Percentiles rank a stretch among this genome's conserved stretches.
Conservation (phyloP, 2,329 filamentous ascomycete species). For the Fusarium udum region DNA sequence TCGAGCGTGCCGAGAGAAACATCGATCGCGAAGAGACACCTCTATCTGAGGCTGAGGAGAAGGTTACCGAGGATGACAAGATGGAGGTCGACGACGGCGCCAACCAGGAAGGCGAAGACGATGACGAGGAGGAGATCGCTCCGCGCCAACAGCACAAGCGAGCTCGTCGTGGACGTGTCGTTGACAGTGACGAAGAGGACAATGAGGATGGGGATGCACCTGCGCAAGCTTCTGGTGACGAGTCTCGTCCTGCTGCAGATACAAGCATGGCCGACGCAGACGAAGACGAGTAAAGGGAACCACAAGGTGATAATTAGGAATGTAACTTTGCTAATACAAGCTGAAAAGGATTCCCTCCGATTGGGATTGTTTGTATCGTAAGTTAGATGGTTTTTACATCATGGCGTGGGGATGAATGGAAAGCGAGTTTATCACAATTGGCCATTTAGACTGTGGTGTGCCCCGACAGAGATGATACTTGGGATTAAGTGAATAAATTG, state of each 20-base stretch:
- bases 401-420: slow-evolving; percentile 24
- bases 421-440: slow-evolving; percentile 33
- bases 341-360: not conserved
- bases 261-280: slow-evolving; percentile 54
- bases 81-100: slow-evolving; percentile 63
- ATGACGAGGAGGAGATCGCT: slow-evolving; percentile 59
- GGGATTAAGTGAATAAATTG: not conserved
- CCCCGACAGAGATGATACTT: not conserved
- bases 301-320: slow-evolving; percentile 15
- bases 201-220: slow-evolving; percentile 40
- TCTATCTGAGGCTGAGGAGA: slow-evolving; percentile 51
- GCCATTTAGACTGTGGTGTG: not conserved
- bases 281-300: slow-evolving; percentile 42
- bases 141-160: slow-evolving; percentile 57
- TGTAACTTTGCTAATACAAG: slow-evolving; percentile 25
- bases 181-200: slow-evolving; percentile 65
- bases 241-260: slow-evolving; percentile 45
- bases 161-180: slow-evolving; percentile 60
- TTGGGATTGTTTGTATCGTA: slow-evolving; percentile 29
- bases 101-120: slow-evolving; percentile 54
- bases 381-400: slow-evolving; percentile 32
- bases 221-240: slow-evolving; percentile 30
- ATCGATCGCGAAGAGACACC: slow-evolving; percentile 51
- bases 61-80: slow-evolving; percentile 52
- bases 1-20: slow-evolving; percentile 58